Conservation (phyloP, 352 stramenopile genomes). For the Phytopythium delawarense region DNA sequence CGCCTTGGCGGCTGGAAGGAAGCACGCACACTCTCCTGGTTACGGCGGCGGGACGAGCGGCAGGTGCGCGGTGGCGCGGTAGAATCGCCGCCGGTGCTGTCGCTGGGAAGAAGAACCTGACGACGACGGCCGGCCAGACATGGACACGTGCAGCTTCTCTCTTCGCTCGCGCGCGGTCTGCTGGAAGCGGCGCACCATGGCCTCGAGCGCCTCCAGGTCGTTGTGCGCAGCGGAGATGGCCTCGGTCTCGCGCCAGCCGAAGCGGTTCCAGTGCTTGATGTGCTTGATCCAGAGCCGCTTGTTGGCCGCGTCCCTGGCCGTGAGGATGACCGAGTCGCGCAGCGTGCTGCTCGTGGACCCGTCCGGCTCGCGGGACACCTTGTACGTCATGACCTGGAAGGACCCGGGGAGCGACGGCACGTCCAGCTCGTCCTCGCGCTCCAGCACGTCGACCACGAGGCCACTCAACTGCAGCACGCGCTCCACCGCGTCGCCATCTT, state of each 20-base stretch:
- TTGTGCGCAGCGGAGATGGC: slow-evolving; percentile 31
- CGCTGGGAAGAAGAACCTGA: neutral
- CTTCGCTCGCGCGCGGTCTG: slow-evolving; percentile 14
- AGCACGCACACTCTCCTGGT: neutral
- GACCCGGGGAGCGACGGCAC: slow-evolving; percentile 38
- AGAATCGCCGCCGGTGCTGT: slow-evolving; percentile 8
- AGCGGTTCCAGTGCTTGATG: slow-evolving; percentile 62
- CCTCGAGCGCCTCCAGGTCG: slow-evolving; percentile 37
- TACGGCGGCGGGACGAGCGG: slow-evolving; percentile 3
- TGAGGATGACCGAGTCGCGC: slow-evolving; percentile 49
- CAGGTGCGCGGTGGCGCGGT: neutral
- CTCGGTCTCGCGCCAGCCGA: slow-evolving; percentile 57
- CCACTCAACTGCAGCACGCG: slow-evolving; percentile 61
- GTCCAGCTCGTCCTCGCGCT: slow-evolving; percentile 39
- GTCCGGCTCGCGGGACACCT: slow-evolving; percentile 22
- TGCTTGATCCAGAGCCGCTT: slow-evolving; percentile 68
- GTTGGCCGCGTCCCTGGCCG: slow-evolving; percentile 31
- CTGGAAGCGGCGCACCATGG: slow-evolving; percentile 20
- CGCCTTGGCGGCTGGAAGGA: neutral
- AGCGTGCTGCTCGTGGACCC: slow-evolving; percentile 25
- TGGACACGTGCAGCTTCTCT: neutral
- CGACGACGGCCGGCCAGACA: neutral
- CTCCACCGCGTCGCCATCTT: slow-evolving; percentile 10
- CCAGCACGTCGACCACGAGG: slow-evolving; percentile 51
- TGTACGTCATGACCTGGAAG: slow-evolving; percentile 73